Conservation (phyloP, 2,329 filamentous ascomycete species). For the Aspergillus versicolor region DNA sequence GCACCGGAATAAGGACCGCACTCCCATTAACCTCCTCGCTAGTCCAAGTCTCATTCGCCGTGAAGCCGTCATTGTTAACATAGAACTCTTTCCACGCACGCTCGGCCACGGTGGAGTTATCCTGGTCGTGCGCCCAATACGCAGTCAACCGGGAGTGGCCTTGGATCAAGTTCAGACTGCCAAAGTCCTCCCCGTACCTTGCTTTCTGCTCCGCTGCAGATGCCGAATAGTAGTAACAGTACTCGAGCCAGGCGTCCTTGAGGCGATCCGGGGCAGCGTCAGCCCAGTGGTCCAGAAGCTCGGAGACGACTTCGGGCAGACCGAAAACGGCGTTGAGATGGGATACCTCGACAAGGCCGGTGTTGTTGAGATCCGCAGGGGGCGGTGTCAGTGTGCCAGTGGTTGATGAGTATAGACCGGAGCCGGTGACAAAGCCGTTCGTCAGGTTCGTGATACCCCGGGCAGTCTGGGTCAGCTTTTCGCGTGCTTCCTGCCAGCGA, state of each 20-base stretch:
- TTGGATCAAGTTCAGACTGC: constrained; percentile 51
- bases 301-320: constrained; percentile 57
- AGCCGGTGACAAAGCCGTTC: constrained; percentile 60
- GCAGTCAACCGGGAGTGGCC: constrained; percentile 61
- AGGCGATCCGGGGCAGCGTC: constrained; percentile 51
- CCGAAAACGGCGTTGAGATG: constrained; percentile 61
- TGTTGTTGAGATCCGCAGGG: constrained; percentile 48
- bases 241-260: constrained; percentile 58
- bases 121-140: constrained; percentile 47
- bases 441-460: constrained; percentile 55
- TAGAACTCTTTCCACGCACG: constrained; percentile 58
- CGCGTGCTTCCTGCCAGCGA: constrained; percentile 53
- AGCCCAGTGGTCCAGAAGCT: constrained; percentile 53
- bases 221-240: constrained; percentile 59
- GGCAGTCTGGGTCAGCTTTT: constrained; percentile 52
- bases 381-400: constrained; percentile 55
- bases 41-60: constrained; percentile 13
- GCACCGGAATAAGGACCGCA: constrained; percentile 47
- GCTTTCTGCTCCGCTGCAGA: constrained; percentile 50
- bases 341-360: constrained; percentile 47
- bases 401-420: constrained; percentile 49
- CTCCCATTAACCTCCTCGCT: constrained; percentile 40
- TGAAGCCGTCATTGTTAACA: constrained; percentile 18
- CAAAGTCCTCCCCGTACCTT: constrained; percentile 54
- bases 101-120: constrained; percentile 50